These are phyloP conservation scores for Epichloe aotearoae DNA, from an alignment of 2,329 filamentous ascomycete genomes.

Conservation along the genomic window DNA sequence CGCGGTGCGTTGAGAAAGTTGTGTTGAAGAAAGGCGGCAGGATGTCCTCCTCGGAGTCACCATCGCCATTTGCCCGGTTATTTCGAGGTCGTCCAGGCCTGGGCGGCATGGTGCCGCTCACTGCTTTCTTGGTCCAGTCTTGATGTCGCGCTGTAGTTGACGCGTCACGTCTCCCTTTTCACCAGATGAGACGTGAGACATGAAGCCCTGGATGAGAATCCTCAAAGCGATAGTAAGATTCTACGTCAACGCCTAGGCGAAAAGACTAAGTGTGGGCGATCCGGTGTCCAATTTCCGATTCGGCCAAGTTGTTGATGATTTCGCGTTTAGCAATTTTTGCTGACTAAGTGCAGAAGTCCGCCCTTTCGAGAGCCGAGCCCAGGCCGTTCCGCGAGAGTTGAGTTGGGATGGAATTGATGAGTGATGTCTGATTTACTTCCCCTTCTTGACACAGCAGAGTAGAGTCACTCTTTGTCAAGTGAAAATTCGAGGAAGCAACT, in stretches of 20 bases:
- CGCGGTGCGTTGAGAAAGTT: slow-evolving; percentile 43
- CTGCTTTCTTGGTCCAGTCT: background rate
- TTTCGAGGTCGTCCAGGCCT: slow-evolving; percentile 2
- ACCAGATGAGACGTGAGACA: background rate
- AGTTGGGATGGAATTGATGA: too few relatives aligned
- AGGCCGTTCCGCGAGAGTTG: background rate
- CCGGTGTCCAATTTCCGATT: too few relatives aligned
- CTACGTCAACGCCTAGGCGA: too few relatives aligned
- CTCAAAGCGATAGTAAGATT: background rate
- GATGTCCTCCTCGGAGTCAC: slow-evolving; percentile 14
- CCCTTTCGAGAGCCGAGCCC: background rate
- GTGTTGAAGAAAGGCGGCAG: slow-evolving; percentile 40
- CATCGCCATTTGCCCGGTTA: slow-evolving; percentile 6
- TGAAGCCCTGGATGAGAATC: background rate
- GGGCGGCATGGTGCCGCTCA: slow-evolving; percentile 1
- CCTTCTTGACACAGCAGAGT: background rate
- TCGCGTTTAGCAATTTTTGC: background rate
- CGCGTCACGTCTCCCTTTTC: background rate
- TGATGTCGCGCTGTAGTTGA: background rate
- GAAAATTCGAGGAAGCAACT: background rate
- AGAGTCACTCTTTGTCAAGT: too few relatives aligned
- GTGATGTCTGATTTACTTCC: background rate
- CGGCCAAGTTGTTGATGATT: background rate
- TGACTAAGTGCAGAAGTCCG: too few relatives aligned
- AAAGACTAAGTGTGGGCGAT: too few relatives aligned